These are phyloP conservation scores for Ophiostoma montium DNA, from an alignment of 2,329 filamentous ascomycete genomes.

Conservation along the genomic window DNA sequence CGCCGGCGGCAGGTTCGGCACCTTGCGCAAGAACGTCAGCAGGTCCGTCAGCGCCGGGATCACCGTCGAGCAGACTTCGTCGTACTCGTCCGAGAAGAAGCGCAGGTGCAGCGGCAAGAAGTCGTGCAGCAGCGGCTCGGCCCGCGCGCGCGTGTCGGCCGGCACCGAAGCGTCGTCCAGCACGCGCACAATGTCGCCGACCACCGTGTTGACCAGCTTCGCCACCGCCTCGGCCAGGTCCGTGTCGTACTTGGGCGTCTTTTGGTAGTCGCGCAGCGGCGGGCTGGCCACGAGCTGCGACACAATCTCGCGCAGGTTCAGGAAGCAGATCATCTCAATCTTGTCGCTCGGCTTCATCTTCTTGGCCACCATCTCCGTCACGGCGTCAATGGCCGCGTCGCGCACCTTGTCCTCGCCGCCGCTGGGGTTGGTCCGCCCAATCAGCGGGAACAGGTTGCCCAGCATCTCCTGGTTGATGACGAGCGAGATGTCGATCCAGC, in stretches of 20 bases:
- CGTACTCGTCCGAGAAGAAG: constrained; percentile 95
- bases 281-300: constrained; percentile 74
- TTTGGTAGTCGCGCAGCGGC: constrained; percentile 61
- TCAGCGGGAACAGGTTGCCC: constrained; percentile 68
- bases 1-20: constrained; percentile 55
- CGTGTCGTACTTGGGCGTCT: constrained; percentile 80
- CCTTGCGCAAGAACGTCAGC: constrained; percentile 76
- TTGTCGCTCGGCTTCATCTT: constrained; percentile 95
- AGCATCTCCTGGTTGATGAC: constrained; percentile 86
- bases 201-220: constrained; percentile 83
- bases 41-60: constrained; percentile 89
- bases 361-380: constrained; percentile 92
- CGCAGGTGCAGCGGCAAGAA: constrained; percentile 81
- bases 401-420: constrained; percentile 64
- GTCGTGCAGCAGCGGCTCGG: constrained; percentile 66
- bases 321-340: constrained; percentile 80
- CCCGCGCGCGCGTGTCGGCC: constrained; percentile 53
- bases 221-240: constrained; percentile 91
- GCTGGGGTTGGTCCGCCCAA: constrained; percentile 55
- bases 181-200: constrained; percentile 75
- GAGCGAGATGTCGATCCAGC: constrained; percentile 94
- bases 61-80: constrained; percentile 92
- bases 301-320: constrained; percentile 77
- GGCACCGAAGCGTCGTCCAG: constrained; percentile 54
- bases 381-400: constrained; percentile 82